Conservation (phyloP, 129 eudicot genomes). For the Rutidosis leptorrhynchoides region DNA sequence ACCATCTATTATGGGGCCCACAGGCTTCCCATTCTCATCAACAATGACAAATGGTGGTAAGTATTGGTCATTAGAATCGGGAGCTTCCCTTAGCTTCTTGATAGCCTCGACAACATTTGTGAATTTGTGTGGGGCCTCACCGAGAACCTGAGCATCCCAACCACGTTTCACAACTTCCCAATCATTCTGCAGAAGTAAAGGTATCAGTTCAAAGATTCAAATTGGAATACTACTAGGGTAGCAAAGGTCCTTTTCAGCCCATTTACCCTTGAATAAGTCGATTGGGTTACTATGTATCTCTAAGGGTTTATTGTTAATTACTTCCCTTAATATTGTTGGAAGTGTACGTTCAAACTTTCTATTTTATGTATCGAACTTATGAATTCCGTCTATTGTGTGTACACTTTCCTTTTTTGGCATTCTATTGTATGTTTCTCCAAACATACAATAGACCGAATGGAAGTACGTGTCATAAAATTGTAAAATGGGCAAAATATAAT, state of each 20-base stretch:
- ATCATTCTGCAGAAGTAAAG: constrained; percentile 57
- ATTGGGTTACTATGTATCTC: background rate
- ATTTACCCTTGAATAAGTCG: background rate
- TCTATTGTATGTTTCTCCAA: too few species aligned
- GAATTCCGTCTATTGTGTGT: too few species aligned
- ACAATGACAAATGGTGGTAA: constrained; percentile 87
- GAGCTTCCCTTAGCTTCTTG: constrained; percentile 62
- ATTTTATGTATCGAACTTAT: too few species aligned
- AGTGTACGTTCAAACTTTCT: too few species aligned
- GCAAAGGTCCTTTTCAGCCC: too few species aligned
- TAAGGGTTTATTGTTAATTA: too few species aligned
- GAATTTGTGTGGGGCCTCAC: constrained; percentile 92
- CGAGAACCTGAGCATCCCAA: constrained; percentile 97
- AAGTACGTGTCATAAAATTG: too few species aligned
- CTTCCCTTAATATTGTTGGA: too few species aligned
- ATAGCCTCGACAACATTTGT: constrained; percentile 67
- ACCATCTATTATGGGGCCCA: constrained; percentile 81
- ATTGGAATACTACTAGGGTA: background rate
- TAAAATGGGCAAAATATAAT: too few species aligned
- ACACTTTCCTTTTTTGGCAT: too few species aligned
- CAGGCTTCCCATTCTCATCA: constrained; percentile 75
- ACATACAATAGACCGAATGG: too few species aligned
- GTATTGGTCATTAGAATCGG: constrained; percentile 65
- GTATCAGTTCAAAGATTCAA: background rate
- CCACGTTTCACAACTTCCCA: constrained; percentile 93